Evolutionary conservation across 371 early-diverging fungal genomes (phyloP), one percentile per base, ranked within the genome.

Genomic region (Capniomyces stellatus): DNA sequence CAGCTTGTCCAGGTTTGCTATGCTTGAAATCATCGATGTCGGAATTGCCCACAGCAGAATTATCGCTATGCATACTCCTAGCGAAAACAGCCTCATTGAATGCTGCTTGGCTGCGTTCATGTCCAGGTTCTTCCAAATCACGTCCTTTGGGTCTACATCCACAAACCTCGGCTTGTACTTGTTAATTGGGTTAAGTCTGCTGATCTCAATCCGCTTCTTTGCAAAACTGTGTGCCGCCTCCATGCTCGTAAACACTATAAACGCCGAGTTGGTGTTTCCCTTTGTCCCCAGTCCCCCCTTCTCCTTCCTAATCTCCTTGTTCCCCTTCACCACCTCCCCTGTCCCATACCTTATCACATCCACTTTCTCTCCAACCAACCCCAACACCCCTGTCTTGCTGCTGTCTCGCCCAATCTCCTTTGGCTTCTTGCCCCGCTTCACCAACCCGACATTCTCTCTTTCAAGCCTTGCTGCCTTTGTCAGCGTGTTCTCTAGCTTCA

Each of bases 91-190:
- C 3, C 70, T 62, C 46, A 85, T 76, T 21, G 69, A 62, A 39
- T 82, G 69, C 30, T 82, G 73, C 43, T 71, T 69, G 28, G 67
- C 65, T 18, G 73, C 72, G 23, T 61, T 62, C 22, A 82, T 69
- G 51, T 76, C 80, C 62, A 85, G 71, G 61, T 88, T 85, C 21
- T 77, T 73, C 92, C 92, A 91, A 54, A 85, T 78, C 29, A 91
- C 71, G 63, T 89, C 87, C 21, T 76, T 71, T 0, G 85, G 82
- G 23, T 78, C 70, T 44, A 91, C 74, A 29, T 81, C 75, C 18
- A 73, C 63, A 52, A 69, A 70, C 43, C 77, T 71, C 42, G 81
- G 78, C 1, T 69, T 25, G 3, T 8, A 3, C 18, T 10, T 13
- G 10, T 29, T 31, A 4, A 3, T 52, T 2, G 29, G 10, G 52